Percentiles rank a stretch among this genome's conserved stretches.
Evolutionary conservation across 2,329 filamentous ascomycete species (phyloP).

Genomic region (Cadophora malorum): DNA sequence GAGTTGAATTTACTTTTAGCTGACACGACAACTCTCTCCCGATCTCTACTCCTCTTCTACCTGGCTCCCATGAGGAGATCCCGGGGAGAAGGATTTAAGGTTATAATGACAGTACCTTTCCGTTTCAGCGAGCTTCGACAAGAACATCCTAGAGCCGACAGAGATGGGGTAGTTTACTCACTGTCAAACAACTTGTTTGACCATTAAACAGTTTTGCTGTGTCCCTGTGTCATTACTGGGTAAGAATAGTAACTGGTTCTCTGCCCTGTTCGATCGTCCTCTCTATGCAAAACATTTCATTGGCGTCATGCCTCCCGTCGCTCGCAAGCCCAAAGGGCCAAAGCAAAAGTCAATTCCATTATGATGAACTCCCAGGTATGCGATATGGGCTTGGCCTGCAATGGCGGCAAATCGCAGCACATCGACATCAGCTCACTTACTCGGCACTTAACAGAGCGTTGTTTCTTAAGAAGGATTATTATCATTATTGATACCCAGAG

Average conservation of each 20-base stretch:
- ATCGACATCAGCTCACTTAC: not conserved
- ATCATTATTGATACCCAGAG: too few relatives aligned
- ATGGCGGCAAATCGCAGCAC: not conserved
- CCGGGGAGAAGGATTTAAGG: conserved; percentile 1
- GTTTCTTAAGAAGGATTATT: not conserved
- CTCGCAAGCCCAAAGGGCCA: not conserved
- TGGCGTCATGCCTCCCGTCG: not conserved
- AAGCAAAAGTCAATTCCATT: not conserved
- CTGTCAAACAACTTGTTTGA: conserved; percentile 6
- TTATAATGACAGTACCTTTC: not conserved
- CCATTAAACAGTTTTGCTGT: not conserved
- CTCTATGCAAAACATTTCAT: conserved; percentile 1
- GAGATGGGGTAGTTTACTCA: not conserved
- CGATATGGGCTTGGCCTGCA: not conserved
- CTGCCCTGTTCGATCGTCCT: not conserved
- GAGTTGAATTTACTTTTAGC: too few relatives aligned
- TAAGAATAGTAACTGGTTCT: not conserved
- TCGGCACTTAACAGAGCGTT: not conserved
- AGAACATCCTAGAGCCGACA: not conserved
- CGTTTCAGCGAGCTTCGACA: not conserved
- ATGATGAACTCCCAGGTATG: not conserved
- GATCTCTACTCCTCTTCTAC: too few relatives aligned
- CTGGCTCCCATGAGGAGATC: not conserved
- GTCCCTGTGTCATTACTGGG: not conserved
- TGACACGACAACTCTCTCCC: too few relatives aligned